Evolutionary conservation across 805 yeast genomes (phyloP), one percentile per base, ranked within the genome.

Genomic region (Yarrowia sp.): DNA sequence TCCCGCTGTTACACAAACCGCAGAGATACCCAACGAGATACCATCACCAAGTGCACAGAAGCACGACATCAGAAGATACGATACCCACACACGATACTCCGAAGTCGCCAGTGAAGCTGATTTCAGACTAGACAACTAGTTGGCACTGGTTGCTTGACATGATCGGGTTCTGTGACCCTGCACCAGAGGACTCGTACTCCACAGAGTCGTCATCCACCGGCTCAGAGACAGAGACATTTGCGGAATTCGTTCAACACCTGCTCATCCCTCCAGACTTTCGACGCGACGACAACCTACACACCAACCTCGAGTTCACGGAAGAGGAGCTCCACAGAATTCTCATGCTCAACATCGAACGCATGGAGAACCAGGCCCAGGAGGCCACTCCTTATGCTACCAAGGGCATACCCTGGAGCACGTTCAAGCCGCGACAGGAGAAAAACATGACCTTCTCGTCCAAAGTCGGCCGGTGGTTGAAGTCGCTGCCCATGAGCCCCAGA

Each of bases 391-490:
- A 51, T 14, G 58, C 58, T 6, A 24, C 58, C 31, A 24, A 35
- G 42, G 58, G 58, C 18, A 51, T 51, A 18, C 42, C 58, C 16
- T 51, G 58, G 58, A 32, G 42, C 31, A 24, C 16, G 6, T 61
- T 61, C 36, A 42, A 38, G 25, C 63, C 63, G 3, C 49, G 63
- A 13, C 59, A 61, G 41, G 62, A 61, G 27, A 53, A 61, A 16
- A 55, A 39, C 29, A 61, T 61, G 63, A 41, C 63, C 6, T 61
- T 32, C 22, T 13, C 42, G 16, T 31, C 60, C 51, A 61, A 61
- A 16, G 63, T 61, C 16, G 49, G 39, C 29, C 31, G 39, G 14
- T 61, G 63, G 63, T 41, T 61, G 18, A 42, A 55, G 18, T 35
- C 58, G 22, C 18, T 51, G 32, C 58, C 58, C 22, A 14, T 35